Evolutionary conservation across 768 basidiomycete species (phyloP).

Genomic region (Rhodocollybia butyracea): DNA sequence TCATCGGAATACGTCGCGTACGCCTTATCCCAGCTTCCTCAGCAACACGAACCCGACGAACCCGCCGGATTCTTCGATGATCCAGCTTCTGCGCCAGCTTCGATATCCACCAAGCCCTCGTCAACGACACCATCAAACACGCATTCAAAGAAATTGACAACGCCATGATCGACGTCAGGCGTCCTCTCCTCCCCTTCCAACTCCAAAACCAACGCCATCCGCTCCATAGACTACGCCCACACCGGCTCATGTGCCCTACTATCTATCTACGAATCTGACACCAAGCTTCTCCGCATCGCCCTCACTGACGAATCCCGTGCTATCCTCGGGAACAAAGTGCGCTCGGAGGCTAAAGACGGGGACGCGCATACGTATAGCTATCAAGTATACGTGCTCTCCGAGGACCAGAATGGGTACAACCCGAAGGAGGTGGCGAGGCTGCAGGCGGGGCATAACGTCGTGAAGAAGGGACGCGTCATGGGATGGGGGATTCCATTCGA

Average conservation of each 20-base stretch:
- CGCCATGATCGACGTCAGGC: conserved; percentile 32
- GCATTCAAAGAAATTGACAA: conserved; percentile 39
- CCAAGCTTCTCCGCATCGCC: conserved; percentile 37
- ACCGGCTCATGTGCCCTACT: conserved; percentile 43
- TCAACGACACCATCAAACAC: conserved; percentile 32
- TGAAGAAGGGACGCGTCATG: conserved; percentile 34
- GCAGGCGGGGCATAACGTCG: conserved; percentile 30
- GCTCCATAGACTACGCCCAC: conserved; percentile 29
- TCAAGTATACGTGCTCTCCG: conserved; percentile 36
- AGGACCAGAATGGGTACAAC: conserved; percentile 39
- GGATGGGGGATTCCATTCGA: conserved; percentile 29
- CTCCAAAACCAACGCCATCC: conserved; percentile 22
- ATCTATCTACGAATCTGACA: conserved; percentile 39
- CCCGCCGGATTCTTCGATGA: neutral
- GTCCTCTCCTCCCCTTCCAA: conserved; percentile 24
- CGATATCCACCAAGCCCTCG: conserved; percentile 18
- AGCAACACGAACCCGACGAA: too few relatives aligned
- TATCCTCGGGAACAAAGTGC: conserved; percentile 36
- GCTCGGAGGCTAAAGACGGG: conserved; percentile 2
- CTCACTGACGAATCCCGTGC: conserved; percentile 48
- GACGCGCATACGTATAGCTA: conserved; percentile 22
- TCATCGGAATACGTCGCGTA: too few relatives aligned
- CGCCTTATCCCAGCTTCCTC: too few relatives aligned
- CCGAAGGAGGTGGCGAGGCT: conserved; percentile 35
- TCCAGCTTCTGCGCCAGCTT: conserved; percentile 17